Evolutionary conservation across 2,329 filamentous ascomycete species (phyloP), one percentile per base, ranked within the genome.

Genomic region (Aspergillus flavus): DNA sequence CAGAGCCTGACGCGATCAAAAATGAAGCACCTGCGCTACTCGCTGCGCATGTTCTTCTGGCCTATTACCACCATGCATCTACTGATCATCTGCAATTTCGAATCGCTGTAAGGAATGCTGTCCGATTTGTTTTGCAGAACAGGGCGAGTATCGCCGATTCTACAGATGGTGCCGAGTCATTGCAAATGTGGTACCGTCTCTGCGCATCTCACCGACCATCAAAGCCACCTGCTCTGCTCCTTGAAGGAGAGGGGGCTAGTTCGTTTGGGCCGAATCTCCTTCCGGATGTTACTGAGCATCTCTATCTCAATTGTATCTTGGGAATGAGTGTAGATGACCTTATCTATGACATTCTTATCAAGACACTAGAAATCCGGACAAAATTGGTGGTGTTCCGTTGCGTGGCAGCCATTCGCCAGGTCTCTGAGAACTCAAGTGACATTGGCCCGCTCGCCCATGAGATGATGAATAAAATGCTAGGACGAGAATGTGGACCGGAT

Each of bases 151-250:
- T 67, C 4, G 36, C 41, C 1, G 19, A 36, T n/a, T 63, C 62
- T 3, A 1, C 19, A 1, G 30, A 50, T 4, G 66, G 64, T 1
- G 4, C 12, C 2, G 39, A 46, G 14, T 58, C 65, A 1, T 50
- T 71, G 28, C 69, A 71, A 60, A 55, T 71, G 61, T 71, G 69
- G 69, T 64, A 70, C 41, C 68, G 69, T 26, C 59, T 71, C 3
- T 70, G 63, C 34, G 56, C 57, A 7, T 70, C 68, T 1, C 66
- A 68, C 58, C 60, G 68, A 28, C 62, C 64, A 3, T 58, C 68
- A 12, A 68, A 66, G 28, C 63, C 63, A 30, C 66, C 68, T 11
- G 48, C 68, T 1, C 19, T 71, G 4, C 59, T 65, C 3, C 61
- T 69, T 7, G 69, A 70, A 57, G 66, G 66, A 1, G 64, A 64